Conservation (phyloP, 1,139 yeast genomes). For the Taphrina flavorubra region DNA sequence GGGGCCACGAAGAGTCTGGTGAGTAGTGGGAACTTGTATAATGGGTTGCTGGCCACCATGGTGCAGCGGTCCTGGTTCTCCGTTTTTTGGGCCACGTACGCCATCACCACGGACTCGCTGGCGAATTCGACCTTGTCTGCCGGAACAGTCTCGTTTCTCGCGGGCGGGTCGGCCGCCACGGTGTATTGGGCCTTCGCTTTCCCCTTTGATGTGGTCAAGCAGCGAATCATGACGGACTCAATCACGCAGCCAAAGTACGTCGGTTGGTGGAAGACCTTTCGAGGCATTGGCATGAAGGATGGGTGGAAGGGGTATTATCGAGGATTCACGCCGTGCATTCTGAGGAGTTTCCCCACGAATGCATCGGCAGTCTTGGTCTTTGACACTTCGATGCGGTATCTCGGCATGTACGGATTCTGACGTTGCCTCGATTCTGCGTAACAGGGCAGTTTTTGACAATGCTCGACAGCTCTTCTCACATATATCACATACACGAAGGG, state of each 20-base stretch:
- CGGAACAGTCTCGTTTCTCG: conserved; percentile 82
- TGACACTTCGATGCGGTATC: conserved; percentile 73
- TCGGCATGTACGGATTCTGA: conserved; percentile 18
- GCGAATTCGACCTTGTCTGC: conserved; percentile 65
- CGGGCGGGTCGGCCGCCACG: conserved; percentile 82
- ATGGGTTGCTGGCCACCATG: conserved; percentile 72
- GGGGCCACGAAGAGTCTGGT: conserved; percentile 56
- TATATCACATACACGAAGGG: not conserved
- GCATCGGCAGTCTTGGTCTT: conserved; percentile 93
- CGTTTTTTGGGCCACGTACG: conserved; percentile 96
- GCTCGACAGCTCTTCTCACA: not conserved
- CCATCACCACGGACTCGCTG: conserved; percentile 72
- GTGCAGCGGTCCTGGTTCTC: conserved; percentile 83
- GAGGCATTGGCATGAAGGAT: conserved; percentile 62
- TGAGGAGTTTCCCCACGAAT: conserved; percentile 78
- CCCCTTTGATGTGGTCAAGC: conserved; percentile 88
- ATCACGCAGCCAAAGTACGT: conserved; percentile 69
- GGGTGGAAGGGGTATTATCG: conserved; percentile 61
- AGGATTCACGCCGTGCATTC: conserved; percentile 79
- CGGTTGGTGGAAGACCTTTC: conserved; percentile 56
- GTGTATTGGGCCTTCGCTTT: conserved; percentile 88
- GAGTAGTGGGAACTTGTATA: conserved; percentile 15
- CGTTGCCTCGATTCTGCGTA: too few species aligned
- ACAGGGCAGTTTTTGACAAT: too few species aligned
- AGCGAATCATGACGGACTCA: conserved; percentile 81